A percentile compares a stretch with the other conserved stretches of the same genome.
phyloP scores from a whole-genome alignment of 129 eudicot genomes.

The Mikania micrantha region DNA sequence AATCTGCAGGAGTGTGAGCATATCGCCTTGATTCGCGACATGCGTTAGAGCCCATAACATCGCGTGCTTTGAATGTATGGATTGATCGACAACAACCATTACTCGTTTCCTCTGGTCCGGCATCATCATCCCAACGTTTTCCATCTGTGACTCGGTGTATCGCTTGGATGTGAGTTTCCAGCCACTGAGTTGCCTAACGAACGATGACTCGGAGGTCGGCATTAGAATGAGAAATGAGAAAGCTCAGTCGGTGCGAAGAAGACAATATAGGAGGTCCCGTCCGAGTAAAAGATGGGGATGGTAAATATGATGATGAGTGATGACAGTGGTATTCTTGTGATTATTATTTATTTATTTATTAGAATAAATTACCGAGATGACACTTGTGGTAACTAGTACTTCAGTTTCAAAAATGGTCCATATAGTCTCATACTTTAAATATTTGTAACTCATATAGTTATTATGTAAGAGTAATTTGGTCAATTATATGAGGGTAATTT shows the following conservation, averaged over 20 bases:
- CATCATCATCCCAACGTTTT: conserved; percentile 40
- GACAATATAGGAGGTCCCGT: too few relatives aligned
- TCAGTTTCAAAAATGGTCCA: too few relatives aligned
- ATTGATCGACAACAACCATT: conserved; percentile 82
- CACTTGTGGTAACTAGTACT: too few relatives aligned
- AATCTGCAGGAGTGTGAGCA: conserved; percentile 78
- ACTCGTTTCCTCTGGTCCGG: conserved; percentile 68
- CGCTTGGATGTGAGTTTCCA: conserved; percentile 54
- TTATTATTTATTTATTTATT: too few relatives aligned
- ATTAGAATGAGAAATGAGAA: conserved; percentile 9
- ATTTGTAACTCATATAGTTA: too few relatives aligned
- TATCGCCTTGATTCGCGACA: conserved; percentile 79
- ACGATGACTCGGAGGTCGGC: conserved; percentile 50
- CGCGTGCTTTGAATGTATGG: conserved; percentile 76
- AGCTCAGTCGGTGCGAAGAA: not conserved
- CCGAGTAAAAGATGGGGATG: too few relatives aligned
- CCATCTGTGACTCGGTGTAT: not conserved
- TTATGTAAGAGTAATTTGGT: too few relatives aligned
- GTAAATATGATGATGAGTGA: too few relatives aligned
- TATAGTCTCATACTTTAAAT: too few relatives aligned
- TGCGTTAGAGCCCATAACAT: conserved; percentile 98
- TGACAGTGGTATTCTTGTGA: too few relatives aligned
- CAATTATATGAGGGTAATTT: too few relatives aligned
- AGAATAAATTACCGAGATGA: too few relatives aligned
- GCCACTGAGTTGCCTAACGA: conserved; percentile 55